Conservation (phyloP, 2,329 filamentous ascomycete genomes). For the Phyllosticta citribraziliensis region DNA sequence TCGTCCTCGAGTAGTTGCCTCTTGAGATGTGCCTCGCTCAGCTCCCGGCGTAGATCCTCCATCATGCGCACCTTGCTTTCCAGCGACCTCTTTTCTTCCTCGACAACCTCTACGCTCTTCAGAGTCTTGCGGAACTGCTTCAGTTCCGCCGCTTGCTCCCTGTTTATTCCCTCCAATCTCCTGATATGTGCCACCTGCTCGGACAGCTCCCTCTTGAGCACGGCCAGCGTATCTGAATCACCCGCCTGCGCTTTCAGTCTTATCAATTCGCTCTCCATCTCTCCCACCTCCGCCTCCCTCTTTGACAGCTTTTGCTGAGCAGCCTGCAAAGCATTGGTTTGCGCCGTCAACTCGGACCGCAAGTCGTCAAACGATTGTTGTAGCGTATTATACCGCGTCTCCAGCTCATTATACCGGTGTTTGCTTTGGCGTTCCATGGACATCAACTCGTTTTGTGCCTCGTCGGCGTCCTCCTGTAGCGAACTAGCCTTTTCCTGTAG, state of each 20-base stretch:
- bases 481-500: conserved; percentile 61
- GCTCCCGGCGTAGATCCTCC: conserved; percentile 62
- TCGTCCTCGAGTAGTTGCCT: conserved; percentile 85
- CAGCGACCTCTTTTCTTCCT: conserved; percentile 84
- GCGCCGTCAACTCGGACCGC: conserved; percentile 47
- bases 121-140: conserved; percentile 71
- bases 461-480: conserved; percentile 73
- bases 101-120: conserved; percentile 84
- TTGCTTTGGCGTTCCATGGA: conserved; percentile 57
- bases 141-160: conserved; percentile 70
- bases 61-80: conserved; percentile 69
- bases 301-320: conserved; percentile 58
- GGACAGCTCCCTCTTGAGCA: conserved; percentile 79
- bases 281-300: conserved; percentile 60
- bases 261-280: conserved; percentile 74
- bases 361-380: conserved; percentile 51
- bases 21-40: conserved; percentile 71
- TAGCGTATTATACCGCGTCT: conserved; percentile 49
- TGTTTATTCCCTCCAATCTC: conserved; percentile 67
- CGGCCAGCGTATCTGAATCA: conserved; percentile 72
- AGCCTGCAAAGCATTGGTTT: conserved; percentile 47
- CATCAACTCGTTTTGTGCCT: conserved; percentile 65
- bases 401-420: conserved; percentile 49
- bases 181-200: conserved; percentile 91
- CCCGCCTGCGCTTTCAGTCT: conserved; percentile 77